Conservation (phyloP, 2,329 filamentous ascomycete genomes). For the Calycina herbarum region DNA sequence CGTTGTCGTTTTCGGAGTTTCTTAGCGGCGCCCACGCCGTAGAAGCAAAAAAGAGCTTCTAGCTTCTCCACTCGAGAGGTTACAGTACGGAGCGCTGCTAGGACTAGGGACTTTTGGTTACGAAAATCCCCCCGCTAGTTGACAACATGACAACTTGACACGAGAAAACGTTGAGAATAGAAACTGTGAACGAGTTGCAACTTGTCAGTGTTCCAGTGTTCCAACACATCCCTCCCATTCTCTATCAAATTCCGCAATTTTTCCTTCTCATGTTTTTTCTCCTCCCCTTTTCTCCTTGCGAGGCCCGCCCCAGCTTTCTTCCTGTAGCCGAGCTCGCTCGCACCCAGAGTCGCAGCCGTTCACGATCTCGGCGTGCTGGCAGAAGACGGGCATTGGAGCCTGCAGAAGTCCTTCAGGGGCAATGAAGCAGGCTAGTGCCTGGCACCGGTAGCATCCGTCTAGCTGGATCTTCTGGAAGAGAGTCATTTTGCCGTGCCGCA, state of each 20-base stretch:
- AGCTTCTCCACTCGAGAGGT: conserved; percentile 3
- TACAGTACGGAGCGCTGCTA: background rate
- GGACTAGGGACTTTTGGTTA: background rate
- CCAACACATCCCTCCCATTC: background rate
- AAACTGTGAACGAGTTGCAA: background rate
- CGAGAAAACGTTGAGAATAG: conserved; percentile 1
- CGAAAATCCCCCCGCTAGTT: conserved; percentile 1
- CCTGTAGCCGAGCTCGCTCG: conserved; percentile 3
- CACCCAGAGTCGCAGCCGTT: conserved; percentile 1
- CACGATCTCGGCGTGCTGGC: conserved; percentile 1
- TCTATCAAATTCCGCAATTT: background rate
- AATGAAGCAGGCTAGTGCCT: conserved; percentile 9
- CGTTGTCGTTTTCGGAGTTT: conserved; percentile 2
- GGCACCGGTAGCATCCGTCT: conserved; percentile 11
- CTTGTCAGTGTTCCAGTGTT: background rate
- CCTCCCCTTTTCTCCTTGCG: background rate
- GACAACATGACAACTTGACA: conserved; percentile 3
- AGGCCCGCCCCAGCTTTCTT: background rate
- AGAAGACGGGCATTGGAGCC: conserved; percentile 1
- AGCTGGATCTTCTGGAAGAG: conserved; percentile 13
- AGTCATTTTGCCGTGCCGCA: background rate
- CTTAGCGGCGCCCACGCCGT: background rate
- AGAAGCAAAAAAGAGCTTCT: conserved; percentile 2
- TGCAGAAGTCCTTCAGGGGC: background rate
- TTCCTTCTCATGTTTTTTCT: background rate